These are phyloP conservation scores for Fusarium sp. DNA, from an alignment of 2,329 filamentous ascomycete genomes.

Conservation along the genomic window DNA sequence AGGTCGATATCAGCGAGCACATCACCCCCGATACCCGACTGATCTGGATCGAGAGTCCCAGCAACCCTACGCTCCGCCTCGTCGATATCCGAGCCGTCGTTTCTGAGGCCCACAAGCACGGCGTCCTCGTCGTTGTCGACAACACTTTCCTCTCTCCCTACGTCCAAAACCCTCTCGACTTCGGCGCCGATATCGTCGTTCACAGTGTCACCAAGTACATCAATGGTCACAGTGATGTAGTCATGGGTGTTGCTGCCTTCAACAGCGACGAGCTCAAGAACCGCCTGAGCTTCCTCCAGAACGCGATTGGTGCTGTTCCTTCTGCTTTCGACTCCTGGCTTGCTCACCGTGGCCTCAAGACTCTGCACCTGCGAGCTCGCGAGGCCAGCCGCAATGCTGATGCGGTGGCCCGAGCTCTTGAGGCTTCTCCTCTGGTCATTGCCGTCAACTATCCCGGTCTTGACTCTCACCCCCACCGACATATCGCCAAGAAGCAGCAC, in stretches of 20 bases:
- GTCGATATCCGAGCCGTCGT: constrained; percentile 93
- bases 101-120: constrained; percentile 84
- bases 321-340: constrained; percentile 98
- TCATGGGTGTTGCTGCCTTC: constrained; percentile 97
- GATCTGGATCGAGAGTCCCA: constrained; percentile 95
- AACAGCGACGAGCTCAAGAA: constrained; percentile 85
- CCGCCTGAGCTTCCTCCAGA: constrained; percentile 90
- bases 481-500: constrained; percentile 90
- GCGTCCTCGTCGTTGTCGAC: constrained; percentile 96
- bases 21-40: constrained; percentile 92
- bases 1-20: constrained; percentile 85
- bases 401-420: constrained; percentile 80
- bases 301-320: constrained; percentile 95
- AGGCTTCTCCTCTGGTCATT: constrained; percentile 84
- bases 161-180: constrained; percentile 94
- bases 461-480: constrained; percentile 85
- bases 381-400: constrained; percentile 88
- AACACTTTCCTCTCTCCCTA: constrained; percentile 99
- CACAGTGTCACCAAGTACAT: constrained; percentile 99
- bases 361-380: constrained; percentile 89
- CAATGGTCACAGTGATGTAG: constrained; percentile 95
- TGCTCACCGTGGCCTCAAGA: constrained; percentile 96
- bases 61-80: constrained; percentile 92
- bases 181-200: constrained; percentile 95
- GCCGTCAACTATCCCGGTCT: constrained; percentile 96